phyloP scores from a whole-genome alignment of 768 basidiomycete species.

The Boletus sp. region DNA sequence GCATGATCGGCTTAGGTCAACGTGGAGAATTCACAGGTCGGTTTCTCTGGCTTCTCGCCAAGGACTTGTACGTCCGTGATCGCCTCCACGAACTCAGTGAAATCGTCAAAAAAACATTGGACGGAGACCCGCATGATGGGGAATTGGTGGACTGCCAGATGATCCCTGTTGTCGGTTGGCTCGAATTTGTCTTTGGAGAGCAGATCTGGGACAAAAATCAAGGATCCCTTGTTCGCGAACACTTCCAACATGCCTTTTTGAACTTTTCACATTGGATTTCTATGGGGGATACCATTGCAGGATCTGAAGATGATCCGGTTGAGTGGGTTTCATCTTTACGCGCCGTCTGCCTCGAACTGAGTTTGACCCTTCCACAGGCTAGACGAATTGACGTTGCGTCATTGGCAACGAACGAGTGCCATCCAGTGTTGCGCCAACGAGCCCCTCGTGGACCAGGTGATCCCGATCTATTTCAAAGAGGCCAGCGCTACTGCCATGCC shows the following conservation, averaged over 20 bases:
- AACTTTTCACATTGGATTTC: conserved; percentile 2
- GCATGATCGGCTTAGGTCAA: neutral
- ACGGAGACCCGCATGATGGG: neutral
- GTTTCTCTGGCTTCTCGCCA: conserved; percentile 1
- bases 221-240: neutral
- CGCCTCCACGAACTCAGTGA: neutral
- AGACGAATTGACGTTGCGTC: neutral
- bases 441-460: conserved; percentile 2
- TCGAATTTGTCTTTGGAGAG: conserved; percentile 2
- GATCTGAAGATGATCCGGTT: neutral
- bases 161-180: neutral
- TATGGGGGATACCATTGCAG: neutral
- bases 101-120: neutral
- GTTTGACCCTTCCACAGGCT: neutral
- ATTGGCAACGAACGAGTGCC: neutral
- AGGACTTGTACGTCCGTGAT: conserved; percentile 1
- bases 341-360: neutral
- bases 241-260: conserved; percentile 3
- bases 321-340: neutral
- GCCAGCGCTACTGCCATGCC: too few species aligned
- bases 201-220: neutral
- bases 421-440: neutral
- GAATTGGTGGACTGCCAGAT: conserved; percentile 1
- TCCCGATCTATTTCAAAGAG: conserved; percentile 8
- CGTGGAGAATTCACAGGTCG: neutral